Evolutionary conservation across 2,329 filamentous ascomycete genomes (phyloP).

Genomic region (Nothomitra cinnamomea): DNA sequence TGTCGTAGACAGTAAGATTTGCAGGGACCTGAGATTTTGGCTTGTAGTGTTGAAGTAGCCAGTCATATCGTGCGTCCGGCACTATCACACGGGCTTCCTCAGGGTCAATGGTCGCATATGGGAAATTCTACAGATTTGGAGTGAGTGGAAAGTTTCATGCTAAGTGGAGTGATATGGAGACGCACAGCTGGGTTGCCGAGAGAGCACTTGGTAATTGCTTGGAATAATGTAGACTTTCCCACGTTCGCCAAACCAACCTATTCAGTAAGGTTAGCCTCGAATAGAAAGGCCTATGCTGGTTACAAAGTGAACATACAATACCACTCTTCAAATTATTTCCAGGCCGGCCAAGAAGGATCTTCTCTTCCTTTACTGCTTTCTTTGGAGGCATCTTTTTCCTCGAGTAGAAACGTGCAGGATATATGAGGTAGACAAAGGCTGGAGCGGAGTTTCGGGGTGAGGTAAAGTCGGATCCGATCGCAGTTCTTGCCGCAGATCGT

Average conservation of each 20-base stretch:
- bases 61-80: conserved; percentile 89
- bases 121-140: conserved; percentile 56
- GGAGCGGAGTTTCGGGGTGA: conserved; percentile 19
- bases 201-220: conserved; percentile 94
- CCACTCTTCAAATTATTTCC: conserved; percentile 98
- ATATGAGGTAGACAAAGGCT: conserved; percentile 21
- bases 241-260: conserved; percentile 98
- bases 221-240: conserved; percentile 98
- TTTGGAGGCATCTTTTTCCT: conserved; percentile 83
- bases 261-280: conserved; percentile 10
- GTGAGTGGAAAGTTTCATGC: conserved; percentile 8
- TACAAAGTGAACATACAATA: conserved; percentile 59
- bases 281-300: conserved; percentile 20
- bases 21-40: conserved; percentile 95
- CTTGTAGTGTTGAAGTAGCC: conserved; percentile 91
- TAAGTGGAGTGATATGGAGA: conserved; percentile 13
- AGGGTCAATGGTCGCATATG: conserved; percentile 96
- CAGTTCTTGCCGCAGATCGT: conserved; percentile 32
- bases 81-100: conserved; percentile 97
- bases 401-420: conserved; percentile 37
- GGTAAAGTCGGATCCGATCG: conserved; percentile 17
- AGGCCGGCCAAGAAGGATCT: conserved; percentile 86
- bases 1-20: conserved; percentile 96
- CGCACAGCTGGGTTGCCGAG: conserved; percentile 91
- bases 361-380: conserved; percentile 82